Conservation (phyloP, 345 rosid species). For the Hibiscus mutabilis region DNA sequence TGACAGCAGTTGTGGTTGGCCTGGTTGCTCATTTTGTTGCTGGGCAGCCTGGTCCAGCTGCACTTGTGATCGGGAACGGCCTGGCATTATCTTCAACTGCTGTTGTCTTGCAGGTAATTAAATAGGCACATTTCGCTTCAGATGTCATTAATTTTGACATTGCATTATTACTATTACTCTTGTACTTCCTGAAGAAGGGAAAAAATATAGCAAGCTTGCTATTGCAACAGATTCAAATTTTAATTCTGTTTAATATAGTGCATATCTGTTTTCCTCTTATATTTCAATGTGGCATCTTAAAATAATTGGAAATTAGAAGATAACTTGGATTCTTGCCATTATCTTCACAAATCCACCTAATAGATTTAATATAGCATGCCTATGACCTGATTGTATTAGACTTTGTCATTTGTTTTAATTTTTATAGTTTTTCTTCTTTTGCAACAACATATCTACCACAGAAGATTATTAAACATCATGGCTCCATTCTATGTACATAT, state of each 20-base stretch:
- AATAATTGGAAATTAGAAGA: background rate
- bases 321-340: background rate
- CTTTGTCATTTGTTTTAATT: background rate
- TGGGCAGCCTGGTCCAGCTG: constrained; percentile 89
- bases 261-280: background rate
- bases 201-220: constrained; percentile 5
- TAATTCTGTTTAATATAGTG: background rate
- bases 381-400: background rate
- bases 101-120: constrained; percentile 82
- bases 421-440: background rate
- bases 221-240: constrained; percentile 5
- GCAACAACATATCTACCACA: background rate
- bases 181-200: background rate
- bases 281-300: background rate
- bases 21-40: constrained; percentile 69
- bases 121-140: constrained; percentile 12
- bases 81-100: constrained; percentile 97
- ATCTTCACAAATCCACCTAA: background rate
- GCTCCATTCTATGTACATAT: constrained; percentile 9
- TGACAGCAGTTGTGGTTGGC: constrained; percentile 85
- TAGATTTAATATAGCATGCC: background rate
- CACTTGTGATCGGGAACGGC: constrained; percentile 95
- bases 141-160: constrained; percentile 1
- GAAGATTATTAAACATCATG: background rate
- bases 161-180: background rate